Percentiles rank a stretch among this genome's conserved stretches.
phyloP scores from a whole-genome alignment of 352 stramenopile genomes.

The Aphanomyces cochlioides region DNA sequence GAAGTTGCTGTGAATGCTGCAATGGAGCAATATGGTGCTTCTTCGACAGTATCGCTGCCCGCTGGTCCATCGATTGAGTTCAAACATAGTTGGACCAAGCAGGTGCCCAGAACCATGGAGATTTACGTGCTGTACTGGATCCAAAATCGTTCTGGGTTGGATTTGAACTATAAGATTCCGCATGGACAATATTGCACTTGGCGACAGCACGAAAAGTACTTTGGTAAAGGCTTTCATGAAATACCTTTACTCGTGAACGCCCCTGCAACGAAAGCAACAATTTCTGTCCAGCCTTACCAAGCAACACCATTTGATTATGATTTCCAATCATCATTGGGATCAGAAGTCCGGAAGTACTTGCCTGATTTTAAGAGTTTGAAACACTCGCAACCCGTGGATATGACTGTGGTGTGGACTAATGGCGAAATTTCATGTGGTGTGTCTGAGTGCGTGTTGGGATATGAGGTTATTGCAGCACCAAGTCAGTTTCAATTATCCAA shows the following conservation, averaged over 20 bases:
- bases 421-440: conserved; percentile 57
- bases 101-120: conserved; percentile 55
- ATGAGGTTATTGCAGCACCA: conserved; percentile 70
- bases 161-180: conserved; percentile 60
- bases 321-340: conserved; percentile 21
- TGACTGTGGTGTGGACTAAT: conserved; percentile 69
- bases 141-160: conserved; percentile 76
- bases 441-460: conserved; percentile 73
- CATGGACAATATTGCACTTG: conserved; percentile 48
- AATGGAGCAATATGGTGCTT: conserved; percentile 46
- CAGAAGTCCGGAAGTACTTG: conserved; percentile 59
- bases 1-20: conserved; percentile 51
- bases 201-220: conserved; percentile 69
- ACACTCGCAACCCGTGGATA: conserved; percentile 69
- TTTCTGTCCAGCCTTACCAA: conserved; percentile 66
- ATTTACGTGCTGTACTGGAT: conserved; percentile 81
- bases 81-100: conserved; percentile 60
- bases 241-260: conserved; percentile 64
- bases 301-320: conserved; percentile 59
- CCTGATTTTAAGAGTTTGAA: conserved; percentile 65
- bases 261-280: conserved; percentile 55
- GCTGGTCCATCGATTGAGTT: conserved; percentile 61
- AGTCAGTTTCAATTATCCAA: conserved; percentile 80
- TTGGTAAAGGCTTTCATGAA: conserved; percentile 48
- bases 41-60: conserved; percentile 48